Percentiles rank a stretch among this genome's conserved stretches.
These are phyloP conservation scores for Trichoderma harzianum DNA, from an alignment of 2,329 filamentous ascomycete species.

Conservation along the genomic window DNA sequence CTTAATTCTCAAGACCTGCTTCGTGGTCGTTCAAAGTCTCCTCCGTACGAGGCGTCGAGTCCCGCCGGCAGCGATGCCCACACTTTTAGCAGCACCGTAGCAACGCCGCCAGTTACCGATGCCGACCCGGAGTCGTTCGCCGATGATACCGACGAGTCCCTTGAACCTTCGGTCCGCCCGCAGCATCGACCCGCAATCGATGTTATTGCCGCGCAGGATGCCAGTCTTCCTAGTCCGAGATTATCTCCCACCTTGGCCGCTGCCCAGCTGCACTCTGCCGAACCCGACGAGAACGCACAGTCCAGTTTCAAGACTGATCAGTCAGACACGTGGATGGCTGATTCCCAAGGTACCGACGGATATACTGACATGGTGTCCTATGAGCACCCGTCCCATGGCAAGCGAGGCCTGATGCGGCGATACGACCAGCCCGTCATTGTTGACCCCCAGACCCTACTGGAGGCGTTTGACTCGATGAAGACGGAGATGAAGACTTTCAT, in stretches of 20 bases:
- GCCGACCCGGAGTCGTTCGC: constrained; percentile 62
- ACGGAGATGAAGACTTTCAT: constrained; percentile 90
- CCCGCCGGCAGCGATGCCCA: constrained; percentile 54
- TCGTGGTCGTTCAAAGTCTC: constrained; percentile 34
- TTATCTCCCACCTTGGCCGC: constrained; percentile 88
- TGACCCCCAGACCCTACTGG: constrained; percentile 81
- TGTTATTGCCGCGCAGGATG: constrained; percentile 74
- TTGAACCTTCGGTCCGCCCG: constrained; percentile 45
- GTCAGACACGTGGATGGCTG: constrained; percentile 35
- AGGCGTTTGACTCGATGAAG: constrained; percentile 87
- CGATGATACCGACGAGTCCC: constrained; percentile 49
- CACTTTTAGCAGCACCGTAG: constrained; percentile 60
- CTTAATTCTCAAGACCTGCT: constrained; percentile 45
- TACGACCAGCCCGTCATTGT: constrained; percentile 46
- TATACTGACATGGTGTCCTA: constrained; percentile 19
- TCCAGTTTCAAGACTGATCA: constrained; percentile 33
- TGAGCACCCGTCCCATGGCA: constrained; percentile 18
- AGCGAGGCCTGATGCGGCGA: constrained; percentile 6
- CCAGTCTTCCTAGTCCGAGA: constrained; percentile 89
- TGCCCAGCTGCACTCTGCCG: constrained; percentile 48
- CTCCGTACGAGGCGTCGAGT: constrained; percentile 47
- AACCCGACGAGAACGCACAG: constrained; percentile 41
- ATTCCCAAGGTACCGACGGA: constrained; percentile 39
- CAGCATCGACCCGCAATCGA: constrained; percentile 57
- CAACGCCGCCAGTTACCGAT: constrained; percentile 73